Base-by-base conservation (phyloP, 345 rosid species). In the Citrus unshiu region DNA sequence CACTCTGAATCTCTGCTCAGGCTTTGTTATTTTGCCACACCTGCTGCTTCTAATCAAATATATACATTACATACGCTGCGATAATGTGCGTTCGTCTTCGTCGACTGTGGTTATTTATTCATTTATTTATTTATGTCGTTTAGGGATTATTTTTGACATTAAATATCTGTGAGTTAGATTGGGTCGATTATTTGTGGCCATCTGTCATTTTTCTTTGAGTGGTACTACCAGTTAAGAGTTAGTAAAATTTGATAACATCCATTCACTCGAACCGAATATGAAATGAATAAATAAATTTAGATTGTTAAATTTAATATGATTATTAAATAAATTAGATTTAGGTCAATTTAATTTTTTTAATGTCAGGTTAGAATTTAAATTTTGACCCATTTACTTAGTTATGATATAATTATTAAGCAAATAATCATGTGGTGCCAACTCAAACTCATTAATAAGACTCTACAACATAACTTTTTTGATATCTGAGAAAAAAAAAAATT, bases 401-500 rank as follows among this genome's bases (percentile, higher is more conserved):
- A 46, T 13, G 1, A 13, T 12, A 46, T 13, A 46, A 0, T 46
- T 46, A 46, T 46, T 46, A 46, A 12, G 13, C 0, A 12, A 1
- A 1, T 3, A 46, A 46, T 13, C 1, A 12, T 46, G 0, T 3
- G 0, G 5, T 46, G 5, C 5, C 0, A 46, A 13, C 1, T 3
- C 5, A 1, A 46, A 13, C 18, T 3, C 5, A 0, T 46, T 46
- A 13, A 3, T 3, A 13, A 10, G 0, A 13, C 0, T 46, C 14
- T 46, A 13, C 3, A 46, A 46, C 1, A 40, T 46, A 0, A 43
- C 0, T 2, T 43, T 43, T 43, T 43, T 12, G 0, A 43, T 10
- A 10, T 10, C 0, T 43, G 1, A 10, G 12, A 43, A 43, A 43
- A 43, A 43, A 43, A 2, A 0, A 3, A 2, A 32, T 10, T 43